Base-by-base conservation (phyloP, 2,329 filamentous ascomycete species). In the Sarocladium strictum region DNA sequence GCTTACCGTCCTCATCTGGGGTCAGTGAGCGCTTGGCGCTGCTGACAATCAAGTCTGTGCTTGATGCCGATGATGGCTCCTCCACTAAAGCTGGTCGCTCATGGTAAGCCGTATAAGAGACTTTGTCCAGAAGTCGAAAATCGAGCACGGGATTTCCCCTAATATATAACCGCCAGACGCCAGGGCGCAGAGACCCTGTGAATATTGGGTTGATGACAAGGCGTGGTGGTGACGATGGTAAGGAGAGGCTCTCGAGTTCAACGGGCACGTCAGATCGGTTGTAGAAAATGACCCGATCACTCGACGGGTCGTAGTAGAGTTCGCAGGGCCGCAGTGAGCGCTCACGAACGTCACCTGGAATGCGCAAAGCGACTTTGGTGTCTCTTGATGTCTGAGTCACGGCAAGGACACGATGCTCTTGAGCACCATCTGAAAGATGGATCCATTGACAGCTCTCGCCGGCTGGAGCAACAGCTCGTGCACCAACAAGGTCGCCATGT, bases 311-410 rank as follows among this genome's bases (percentile, higher is more conserved):
- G 59, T 83, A 83, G 60, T 82, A 83, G 33, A 84, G 69, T 64
- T 83, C 79, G 63, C 78, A 83, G 15, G 78, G 77, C 15, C 76
- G 69, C 7, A 69, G 65, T 9, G 65, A 68, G 43, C 72, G 71
- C 55, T 76, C 71, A 38, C 69, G 66, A 52, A 67, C 69, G 55
- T 77, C 74, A 15, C 73, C 72, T 3, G 79, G 80, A 55, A 83
- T 79, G 51, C 75, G 72, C 57, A 83, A 78, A 37, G 77, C 78
- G 62, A 83, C 83, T 58, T 81, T 83, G 72, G 82, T 81, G 64
- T 83, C 79, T 61, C 76, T 76, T 57, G 75, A 72, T 4, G 80
- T 83, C 69, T 84, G 80, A 60, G 79, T 81, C 62, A 84, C 80
- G 33, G 80, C 80, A 24, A 84, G 67, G 49, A 83, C 80, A 62